Conservation (phyloP, 2,329 filamentous ascomycete genomes). For the Fusarium sp. region DNA sequence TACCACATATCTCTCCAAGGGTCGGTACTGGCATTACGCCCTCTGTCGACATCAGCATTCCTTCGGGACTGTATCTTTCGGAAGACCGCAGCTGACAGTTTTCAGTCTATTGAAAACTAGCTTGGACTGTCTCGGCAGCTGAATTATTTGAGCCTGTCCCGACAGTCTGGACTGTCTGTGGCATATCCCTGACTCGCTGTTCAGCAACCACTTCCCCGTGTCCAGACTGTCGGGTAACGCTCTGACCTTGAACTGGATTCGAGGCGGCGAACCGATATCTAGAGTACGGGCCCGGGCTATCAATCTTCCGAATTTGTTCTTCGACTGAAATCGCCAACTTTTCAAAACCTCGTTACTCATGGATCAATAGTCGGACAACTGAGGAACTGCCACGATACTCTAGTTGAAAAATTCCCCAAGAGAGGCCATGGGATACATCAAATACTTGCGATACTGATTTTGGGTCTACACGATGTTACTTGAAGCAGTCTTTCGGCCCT, state of each 20-base stretch:
- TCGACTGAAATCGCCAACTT: background rate
- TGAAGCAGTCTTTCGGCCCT: too few species aligned
- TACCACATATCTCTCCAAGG: too few species aligned
- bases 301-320: accelerated
- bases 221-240: background rate
- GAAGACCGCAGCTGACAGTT: background rate
- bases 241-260: background rate
- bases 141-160: background rate
- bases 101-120: background rate
- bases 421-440: too few species aligned
- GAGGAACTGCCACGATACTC: too few species aligned
- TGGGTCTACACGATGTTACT: too few species aligned
- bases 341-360: background rate
- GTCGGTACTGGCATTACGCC: too few species aligned
- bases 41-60: background rate
- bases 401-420: too few species aligned
- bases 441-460: too few species aligned
- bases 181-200: background rate
- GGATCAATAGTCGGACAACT: background rate
- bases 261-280: background rate
- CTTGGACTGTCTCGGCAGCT: background rate
- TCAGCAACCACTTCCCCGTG: background rate
- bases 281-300: background rate
- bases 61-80: background rate
- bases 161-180: background rate